These are phyloP conservation scores for Acanthamoeba sp. DNA, from an alignment of 208 protist species.

Conservation along the genomic window DNA sequence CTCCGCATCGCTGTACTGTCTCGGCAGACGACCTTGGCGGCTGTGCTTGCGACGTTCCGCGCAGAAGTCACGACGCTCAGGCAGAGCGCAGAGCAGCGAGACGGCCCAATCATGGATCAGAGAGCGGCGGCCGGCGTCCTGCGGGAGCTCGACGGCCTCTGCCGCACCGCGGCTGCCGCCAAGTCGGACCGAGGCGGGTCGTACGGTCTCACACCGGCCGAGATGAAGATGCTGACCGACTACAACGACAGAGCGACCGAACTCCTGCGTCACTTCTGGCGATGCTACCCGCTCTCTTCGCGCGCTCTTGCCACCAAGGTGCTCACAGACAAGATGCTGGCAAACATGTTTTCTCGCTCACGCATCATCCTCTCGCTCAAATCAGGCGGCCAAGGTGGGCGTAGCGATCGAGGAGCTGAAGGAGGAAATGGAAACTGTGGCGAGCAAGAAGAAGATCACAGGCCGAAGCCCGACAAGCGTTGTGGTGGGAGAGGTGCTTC, in stretches of 20 bases:
- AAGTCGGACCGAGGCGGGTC: background rate
- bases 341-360: background rate
- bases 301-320: slow-evolving; percentile 20
- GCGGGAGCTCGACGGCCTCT: background rate
- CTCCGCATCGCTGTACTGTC: too few relatives aligned
- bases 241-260: background rate
- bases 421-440: background rate
- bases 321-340: background rate
- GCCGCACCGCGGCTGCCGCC: background rate
- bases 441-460: background rate
- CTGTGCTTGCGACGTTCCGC: background rate
- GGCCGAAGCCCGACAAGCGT: background rate
- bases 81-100: background rate
- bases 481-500: background rate
- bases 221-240: background rate
- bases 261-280: slow-evolving; percentile 53
- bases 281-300: slow-evolving; percentile 31
- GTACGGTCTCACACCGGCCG: background rate
- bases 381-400: background rate
- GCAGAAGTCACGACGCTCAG: background rate
- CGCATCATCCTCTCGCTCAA: too few relatives aligned
- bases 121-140: background rate
- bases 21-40: too few relatives aligned
- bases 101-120: background rate
- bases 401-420: background rate